Conservation (phyloP, 129 eudicot genomes). For the Lactuca saligna region DNA sequence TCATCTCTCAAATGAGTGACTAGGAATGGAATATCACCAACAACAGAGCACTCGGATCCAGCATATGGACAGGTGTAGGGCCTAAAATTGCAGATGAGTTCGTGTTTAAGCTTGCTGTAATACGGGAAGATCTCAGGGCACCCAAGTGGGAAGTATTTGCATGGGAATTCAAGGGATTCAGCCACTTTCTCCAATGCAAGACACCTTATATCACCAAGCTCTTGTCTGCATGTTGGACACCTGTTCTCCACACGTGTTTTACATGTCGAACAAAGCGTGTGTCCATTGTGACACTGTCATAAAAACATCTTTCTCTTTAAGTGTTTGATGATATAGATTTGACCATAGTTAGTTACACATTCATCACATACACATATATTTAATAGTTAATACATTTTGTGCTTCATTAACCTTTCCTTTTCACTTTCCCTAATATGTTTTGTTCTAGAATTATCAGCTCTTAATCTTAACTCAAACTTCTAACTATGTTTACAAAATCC, state of each 20-base stretch:
- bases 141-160: background rate
- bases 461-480: background rate
- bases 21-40: background rate
- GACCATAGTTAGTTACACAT: too few species aligned
- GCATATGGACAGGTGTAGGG: constrained; percentile 6
- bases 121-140: background rate
- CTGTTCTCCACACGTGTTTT: background rate
- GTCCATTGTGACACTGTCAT: constrained; percentile 7
- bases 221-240: background rate
- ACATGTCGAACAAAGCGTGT: constrained; percentile 8
- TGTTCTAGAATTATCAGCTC: background rate
- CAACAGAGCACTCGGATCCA: background rate
- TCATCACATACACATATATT: too few species aligned
- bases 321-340: too few species aligned
- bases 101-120: background rate
- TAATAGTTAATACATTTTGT: background rate
- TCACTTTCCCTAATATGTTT: background rate
- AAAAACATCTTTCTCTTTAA: background rate
- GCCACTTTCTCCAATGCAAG: constrained; percentile 6
- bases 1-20: background rate
- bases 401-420: background rate
- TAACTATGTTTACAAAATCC: background rate
- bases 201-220: constrained; percentile 5
- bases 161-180: background rate
- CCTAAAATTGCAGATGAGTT: background rate